Evolutionary conservation across 192 early-diverging fungal genomes (phyloP).

Genomic region (Backusella sp.): DNA sequence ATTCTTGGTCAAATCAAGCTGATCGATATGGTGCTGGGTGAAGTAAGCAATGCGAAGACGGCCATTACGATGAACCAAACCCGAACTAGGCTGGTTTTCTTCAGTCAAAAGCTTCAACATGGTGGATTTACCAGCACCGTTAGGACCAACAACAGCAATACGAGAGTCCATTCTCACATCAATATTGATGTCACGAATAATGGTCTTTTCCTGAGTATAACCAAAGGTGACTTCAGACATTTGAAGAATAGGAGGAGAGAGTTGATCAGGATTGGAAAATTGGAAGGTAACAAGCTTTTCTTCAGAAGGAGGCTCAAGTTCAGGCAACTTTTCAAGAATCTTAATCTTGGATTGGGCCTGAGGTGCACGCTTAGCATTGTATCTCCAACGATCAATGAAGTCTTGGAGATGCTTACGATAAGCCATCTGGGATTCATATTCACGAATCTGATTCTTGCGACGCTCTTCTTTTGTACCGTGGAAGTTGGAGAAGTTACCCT

Average conservation of each 20-base stretch:
- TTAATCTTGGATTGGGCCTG: slow-evolving; percentile 99
- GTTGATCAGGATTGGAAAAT: slow-evolving; percentile 90
- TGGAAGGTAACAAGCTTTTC: slow-evolving; percentile 81
- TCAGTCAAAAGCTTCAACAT: slow-evolving; percentile 91
- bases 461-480: slow-evolving; percentile 88
- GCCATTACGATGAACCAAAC: slow-evolving; percentile 88
- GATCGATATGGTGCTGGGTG: slow-evolving; percentile 98
- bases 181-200: slow-evolving; percentile 82
- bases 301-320: slow-evolving; percentile 82
- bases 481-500: slow-evolving; percentile 93
- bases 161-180: slow-evolving; percentile 97
- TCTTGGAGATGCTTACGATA: slow-evolving; percentile 95
- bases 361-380: slow-evolving; percentile 95
- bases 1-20: slow-evolving; percentile 82
- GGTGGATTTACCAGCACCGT: slow-evolving; percentile 98
- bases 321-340: slow-evolving; percentile 95
- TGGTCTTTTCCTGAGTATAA: slow-evolving; percentile 78
- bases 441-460: slow-evolving; percentile 84
- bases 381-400: slow-evolving; percentile 98
- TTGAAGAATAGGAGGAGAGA: slow-evolving; percentile 96
- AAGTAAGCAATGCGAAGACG: slow-evolving; percentile 93
- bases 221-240: slow-evolving; percentile 91
- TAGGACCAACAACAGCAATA: slow-evolving; percentile 98
- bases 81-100: slow-evolving; percentile 73
- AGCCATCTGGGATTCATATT: slow-evolving; percentile 95